Conservation (phyloP, 2,329 filamentous ascomycete species). For the Oidium heveae region DNA sequence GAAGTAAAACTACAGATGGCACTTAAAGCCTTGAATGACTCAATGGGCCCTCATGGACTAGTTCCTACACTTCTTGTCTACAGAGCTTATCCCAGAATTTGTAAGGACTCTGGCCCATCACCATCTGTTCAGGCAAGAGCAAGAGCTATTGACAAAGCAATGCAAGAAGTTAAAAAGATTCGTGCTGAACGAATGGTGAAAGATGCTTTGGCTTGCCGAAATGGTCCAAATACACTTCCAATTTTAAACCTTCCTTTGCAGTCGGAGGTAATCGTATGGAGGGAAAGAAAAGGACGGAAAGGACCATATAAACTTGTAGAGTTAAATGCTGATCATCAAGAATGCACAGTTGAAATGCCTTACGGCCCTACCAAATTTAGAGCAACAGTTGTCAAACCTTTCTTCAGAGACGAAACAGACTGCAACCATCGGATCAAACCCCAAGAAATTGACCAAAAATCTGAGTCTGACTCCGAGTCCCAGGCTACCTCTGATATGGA, state of each 20-base stretch:
- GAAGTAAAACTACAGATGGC: no score
- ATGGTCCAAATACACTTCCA: slow-evolving; percentile 1
- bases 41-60: no score
- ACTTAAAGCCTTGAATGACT: no score
- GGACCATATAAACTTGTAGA: background rate
- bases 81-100: background rate
- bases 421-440: background rate
- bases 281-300: slow-evolving; percentile 1
- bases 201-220: background rate
- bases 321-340: background rate
- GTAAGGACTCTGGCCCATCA: background rate
- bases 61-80: background rate
- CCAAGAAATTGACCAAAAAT: no score
- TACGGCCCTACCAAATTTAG: background rate
- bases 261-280: slow-evolving; percentile 1
- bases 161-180: slow-evolving; percentile 1
- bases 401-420: background rate
- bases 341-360: background rate
- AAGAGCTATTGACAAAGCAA: slow-evolving; percentile 1
- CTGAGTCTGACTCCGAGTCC: background rate
- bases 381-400: background rate
- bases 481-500: background rate
- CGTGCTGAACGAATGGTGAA: background rate
- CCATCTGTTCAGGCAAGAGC: background rate
- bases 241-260: slow-evolving; percentile 1